A percentile compares a stretch with the other conserved stretches of the same genome.
phyloP scores from a whole-genome alignment of 73 alveolate genomes.

The Paramecium tetraurelia region DNA sequence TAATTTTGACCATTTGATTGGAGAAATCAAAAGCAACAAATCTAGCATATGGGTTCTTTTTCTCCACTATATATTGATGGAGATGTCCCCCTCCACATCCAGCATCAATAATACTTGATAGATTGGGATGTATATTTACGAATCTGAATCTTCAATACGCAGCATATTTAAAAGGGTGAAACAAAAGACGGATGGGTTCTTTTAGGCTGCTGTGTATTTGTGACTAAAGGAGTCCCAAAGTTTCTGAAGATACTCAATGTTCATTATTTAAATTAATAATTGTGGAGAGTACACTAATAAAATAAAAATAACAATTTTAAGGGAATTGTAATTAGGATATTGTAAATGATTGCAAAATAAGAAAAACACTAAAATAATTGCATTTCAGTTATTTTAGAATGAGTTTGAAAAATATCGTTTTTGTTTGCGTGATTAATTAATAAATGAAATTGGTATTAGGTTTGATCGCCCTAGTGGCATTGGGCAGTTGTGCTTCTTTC shows the following conservation, averaged over 20 bases:
- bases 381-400: not conserved
- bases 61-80: not conserved
- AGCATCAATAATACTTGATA: conserved; percentile 7
- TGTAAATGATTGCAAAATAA: not conserved
- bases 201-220: not conserved
- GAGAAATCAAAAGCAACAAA: conserved; percentile 22
- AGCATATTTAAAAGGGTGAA: conserved; percentile 32
- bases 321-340: not conserved
- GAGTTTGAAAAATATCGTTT: not conserved
- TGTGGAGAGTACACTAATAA: not conserved
- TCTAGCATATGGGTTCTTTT: not conserved
- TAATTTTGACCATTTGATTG: not conserved
- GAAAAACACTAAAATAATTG: not conserved
- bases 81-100: conserved; percentile 50
- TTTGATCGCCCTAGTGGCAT: not conserved
- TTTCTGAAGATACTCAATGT: not conserved
- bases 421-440: not conserved
- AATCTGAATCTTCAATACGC: not conserved
- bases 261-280: not conserved
- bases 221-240: conserved; percentile 19
- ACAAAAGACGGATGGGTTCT: not conserved
- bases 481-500: conserved; percentile 26
- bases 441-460: conserved; percentile 15
- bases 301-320: not conserved
- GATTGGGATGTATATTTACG: not conserved